phyloP scores from a whole-genome alignment of 2,329 filamentous ascomycete genomes.

The Trichophyton schoenleinii region DNA sequence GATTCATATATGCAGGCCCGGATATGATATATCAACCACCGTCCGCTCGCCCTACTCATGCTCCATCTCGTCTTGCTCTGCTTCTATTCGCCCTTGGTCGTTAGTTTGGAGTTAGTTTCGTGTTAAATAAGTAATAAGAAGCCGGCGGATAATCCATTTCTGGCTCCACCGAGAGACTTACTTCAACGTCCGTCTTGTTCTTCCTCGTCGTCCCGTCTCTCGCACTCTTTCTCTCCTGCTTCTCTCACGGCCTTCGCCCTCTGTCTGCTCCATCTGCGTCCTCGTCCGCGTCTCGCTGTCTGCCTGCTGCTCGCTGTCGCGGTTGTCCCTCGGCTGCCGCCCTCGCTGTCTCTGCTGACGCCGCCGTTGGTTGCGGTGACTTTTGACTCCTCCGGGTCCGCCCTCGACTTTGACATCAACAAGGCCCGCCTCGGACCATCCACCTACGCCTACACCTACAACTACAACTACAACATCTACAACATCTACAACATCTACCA shows the following conservation, averaged over 20 bases:
- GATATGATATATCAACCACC: conserved; percentile 2
- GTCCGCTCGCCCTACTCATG: neutral
- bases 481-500: neutral
- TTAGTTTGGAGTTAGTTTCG: conserved; percentile 2
- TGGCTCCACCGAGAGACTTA: neutral
- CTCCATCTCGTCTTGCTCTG: neutral
- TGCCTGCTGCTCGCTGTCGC: neutral
- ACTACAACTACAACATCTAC: neutral
- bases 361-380: too few species aligned
- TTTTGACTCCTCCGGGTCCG: too few species aligned
- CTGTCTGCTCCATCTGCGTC: neutral
- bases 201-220: neutral
- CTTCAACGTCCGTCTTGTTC: neutral
- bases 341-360: too few species aligned
- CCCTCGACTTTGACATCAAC: neutral
- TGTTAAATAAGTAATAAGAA: neutral
- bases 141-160: conserved; percentile 1
- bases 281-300: neutral
- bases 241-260: neutral
- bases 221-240: neutral
- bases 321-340: neutral
- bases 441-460: neutral
- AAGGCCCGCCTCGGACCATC: neutral
- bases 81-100: neutral
- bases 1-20: neutral